phyloP scores from a whole-genome alignment of 2,329 filamentous ascomycete species.

The Microdochium nivale region DNA sequence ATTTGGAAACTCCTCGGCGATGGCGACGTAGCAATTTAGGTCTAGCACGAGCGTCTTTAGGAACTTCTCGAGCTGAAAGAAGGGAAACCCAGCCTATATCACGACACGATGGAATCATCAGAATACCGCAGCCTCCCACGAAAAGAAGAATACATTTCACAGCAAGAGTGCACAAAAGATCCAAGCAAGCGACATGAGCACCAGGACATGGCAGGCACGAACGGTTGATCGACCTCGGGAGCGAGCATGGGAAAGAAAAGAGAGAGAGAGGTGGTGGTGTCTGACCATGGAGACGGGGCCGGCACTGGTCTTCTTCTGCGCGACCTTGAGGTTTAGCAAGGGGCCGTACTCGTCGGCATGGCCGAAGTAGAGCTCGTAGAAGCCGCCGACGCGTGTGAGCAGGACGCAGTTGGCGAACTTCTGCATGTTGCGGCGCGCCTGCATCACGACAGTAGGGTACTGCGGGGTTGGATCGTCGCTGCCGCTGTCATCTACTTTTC shows the following conservation, averaged over 20 bases:
- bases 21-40: conserved; percentile 80
- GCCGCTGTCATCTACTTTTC: conserved; percentile 27
- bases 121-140: neutral
- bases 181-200: conserved; percentile 5
- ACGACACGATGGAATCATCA: conserved; percentile 10
- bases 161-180: no score
- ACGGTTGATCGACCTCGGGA: neutral
- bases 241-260: conserved; percentile 1
- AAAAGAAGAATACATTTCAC: conserved; percentile 11
- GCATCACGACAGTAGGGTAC: conserved; percentile 84
- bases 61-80: conserved; percentile 85
- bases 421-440: conserved; percentile 81
- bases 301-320: conserved; percentile 68
- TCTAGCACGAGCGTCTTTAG: conserved; percentile 91
- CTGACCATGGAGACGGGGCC: conserved; percentile 77
- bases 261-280: conserved; percentile 9
- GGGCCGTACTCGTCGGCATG: conserved; percentile 87
- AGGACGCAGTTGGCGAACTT: conserved; percentile 87
- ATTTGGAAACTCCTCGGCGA: conserved; percentile 87
- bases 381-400: conserved; percentile 85
- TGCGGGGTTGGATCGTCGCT: conserved; percentile 35
- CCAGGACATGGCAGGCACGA: neutral
- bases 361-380: conserved; percentile 97
- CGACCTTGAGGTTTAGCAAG: conserved; percentile 79
- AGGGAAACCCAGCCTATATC: conserved; percentile 77